Base-by-base conservation (phyloP, 2,329 filamentous ascomycete species). In the Aspergillus sp. region DNA sequence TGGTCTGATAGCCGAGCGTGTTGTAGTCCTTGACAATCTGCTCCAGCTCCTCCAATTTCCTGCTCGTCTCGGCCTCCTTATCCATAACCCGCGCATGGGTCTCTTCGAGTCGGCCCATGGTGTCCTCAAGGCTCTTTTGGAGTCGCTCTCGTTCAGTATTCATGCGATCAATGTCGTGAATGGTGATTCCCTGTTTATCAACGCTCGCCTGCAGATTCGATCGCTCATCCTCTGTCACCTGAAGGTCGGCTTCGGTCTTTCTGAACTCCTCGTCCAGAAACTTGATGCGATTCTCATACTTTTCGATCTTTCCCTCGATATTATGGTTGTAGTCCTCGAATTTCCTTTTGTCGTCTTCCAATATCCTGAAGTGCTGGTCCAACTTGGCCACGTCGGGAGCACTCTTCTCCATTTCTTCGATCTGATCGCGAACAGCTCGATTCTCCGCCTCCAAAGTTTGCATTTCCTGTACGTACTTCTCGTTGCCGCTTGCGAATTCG, bases 161-260 rank as follows among this genome's bases (percentile, higher is more conserved):
- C 89, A 98, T 95, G 59, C 91, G 86, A 71, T 98, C 91, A 54
- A 98, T 96, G 72, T 98, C 91, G 63, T 91, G 83, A 63, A 95
- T 93, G 51, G 86, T 93, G 56, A 98, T 88, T 2, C 91, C 91
- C 54, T 93, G 86, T 47, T 82, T 80, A 58, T 96, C 91, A 16
- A 98, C 86, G 17, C 82, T 79, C 37, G 81, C 78, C 57, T 96
- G 89, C 7, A 98, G 71, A 17, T 73, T 72, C 26, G 76, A 67
- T 40, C 86, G 78, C 57, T 98, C 91, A 11, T 82, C 78, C 43
- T 96, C 88, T 0, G 82, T 82, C 48, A 85, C 82, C 37, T 75
- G 72, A 20, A 93, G 66, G 49, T 94, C 86, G 6, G 71, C 64
- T 33, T 80, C 68, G 14, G 86, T 74, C 55, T 88, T 89, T 32